Evolutionary conservation across 345 rosid genomes (phyloP), one percentile per base, ranked within the genome.

Genomic region (Kernera saxatilis): DNA sequence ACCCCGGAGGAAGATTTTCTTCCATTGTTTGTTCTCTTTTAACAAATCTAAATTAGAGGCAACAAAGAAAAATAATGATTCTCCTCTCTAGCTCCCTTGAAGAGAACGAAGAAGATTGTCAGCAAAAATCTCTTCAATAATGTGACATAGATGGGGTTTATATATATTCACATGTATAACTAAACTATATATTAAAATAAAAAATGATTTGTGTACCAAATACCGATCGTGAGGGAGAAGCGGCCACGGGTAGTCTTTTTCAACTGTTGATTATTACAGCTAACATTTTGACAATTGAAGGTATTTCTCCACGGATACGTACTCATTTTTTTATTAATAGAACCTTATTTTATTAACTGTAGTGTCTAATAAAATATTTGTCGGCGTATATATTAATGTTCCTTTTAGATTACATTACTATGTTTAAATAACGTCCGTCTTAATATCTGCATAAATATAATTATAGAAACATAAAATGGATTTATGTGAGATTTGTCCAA

Each of bases 1-100:
- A 94, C 19, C 99, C 99, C 5, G 99, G 99, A 79, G 99, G 99
- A 57, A 91, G 90, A 64, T 56, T 87, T 63, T 86, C 96, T 82
- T 85, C 92, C 96, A 89, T 88, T 29, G 27, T 69, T 23, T 35
- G 5, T 75, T 9, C 2, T 29, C 50, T 33, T 41, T 40, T 21
- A 8, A 64, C 27, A 44, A 67, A 69, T 52, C 7, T 27, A 12
- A 30, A 32, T 8, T 44, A 10, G 11, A 26, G 19, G 25, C 62
- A 50, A 50, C 32, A 71, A 36, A 50, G 27, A 29, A 44, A 44
- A 14, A 48, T 14, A 63, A 70, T 26, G 15, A 15, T 39, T 33
- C 39, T 51, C 29, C 56, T 71, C 23, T 43, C 43, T 21, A 53
- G 58, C 30, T 69, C 17, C 40, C 63, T 61, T 25, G 33, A 53